Percentiles rank a stretch among this genome's conserved stretches.
phyloP scores from a whole-genome alignment of 108 stramenopile species.

The Hondaea fermentalgiana region DNA sequence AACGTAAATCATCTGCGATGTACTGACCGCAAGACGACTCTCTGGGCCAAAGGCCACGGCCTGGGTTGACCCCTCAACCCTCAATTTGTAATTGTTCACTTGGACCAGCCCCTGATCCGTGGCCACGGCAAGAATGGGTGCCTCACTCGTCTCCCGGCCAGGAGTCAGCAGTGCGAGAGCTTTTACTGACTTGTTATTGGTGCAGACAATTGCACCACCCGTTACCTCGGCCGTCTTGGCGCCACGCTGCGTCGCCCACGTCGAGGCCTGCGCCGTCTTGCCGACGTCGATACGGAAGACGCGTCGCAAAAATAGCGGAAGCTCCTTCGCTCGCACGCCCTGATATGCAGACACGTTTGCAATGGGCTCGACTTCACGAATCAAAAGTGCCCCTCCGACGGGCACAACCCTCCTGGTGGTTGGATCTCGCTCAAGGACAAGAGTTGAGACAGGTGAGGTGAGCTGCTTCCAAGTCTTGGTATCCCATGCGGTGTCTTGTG shows the following conservation, averaged over 20 bases:
- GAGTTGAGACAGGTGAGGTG: no score
- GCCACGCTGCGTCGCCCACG: neutral
- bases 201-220: neutral
- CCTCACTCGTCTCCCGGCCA: no score
- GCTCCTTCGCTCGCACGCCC: no score
- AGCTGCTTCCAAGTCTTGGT: neutral
- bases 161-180: neutral
- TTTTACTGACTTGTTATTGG: neutral
- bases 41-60: neutral
- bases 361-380: no score
- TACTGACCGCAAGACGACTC: neutral
- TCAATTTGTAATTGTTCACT: neutral
- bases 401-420: no score
- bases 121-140: neutral
- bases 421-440: no score
- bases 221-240: neutral
- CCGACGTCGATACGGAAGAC: neutral
- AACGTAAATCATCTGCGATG: neutral
- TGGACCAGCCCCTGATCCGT: neutral
- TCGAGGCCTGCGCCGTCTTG: neutral
- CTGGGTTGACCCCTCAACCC: neutral
- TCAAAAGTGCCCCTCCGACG: no score
- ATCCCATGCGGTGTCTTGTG: neutral
- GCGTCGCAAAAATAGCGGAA: no score
- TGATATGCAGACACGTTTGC: no score